Base-by-base conservation (phyloP, 2,329 filamentous ascomycete genomes). In the Epichloe sibirici region DNA sequence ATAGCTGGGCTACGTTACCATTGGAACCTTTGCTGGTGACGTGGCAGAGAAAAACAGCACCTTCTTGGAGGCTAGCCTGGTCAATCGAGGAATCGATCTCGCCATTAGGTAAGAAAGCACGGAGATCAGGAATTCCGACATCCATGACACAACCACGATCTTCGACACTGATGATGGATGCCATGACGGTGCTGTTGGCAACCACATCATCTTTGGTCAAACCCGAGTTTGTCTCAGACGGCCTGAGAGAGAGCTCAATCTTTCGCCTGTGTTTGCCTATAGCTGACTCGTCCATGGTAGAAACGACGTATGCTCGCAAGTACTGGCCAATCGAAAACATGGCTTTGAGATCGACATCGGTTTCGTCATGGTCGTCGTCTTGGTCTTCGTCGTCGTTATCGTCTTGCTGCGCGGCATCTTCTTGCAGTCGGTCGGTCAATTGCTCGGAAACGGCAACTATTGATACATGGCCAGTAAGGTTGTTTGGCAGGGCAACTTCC, bases 121-220 rank as follows among this genome's bases (percentile, higher is more conserved):
- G 84, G 50, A 90, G 66, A 39, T 80, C 77, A 38, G 82, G 75
- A 6, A 97, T 73, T 17, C 89, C 89, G 39, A 97, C 71, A 60
- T 96, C 89, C 89, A 98, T 95, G 52, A 97, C 81, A 53, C 93
- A 78, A 56, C 93, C 93, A 63, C 95, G 90, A 61, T 98, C 94
- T 68, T 98, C 91, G n/a, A 94, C 85, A 67, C 91, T 98, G 49
- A 79, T 71, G 28, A 98, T 84, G 0, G 90, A 85, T 2, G 90
- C 91, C 77, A 97, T 94, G 21, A 97, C 73, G 45, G 87, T 90
- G 57, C 75, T 77, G 62, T 95, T 85, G 42, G 78, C 70, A 9
- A 93, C 82, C 9, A 96, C 69, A 61, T 89, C 88, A 42, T 85
- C 81, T 58, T 81, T 78, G 3, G 78, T 74, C 23, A 98, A 73